phyloP scores from a whole-genome alignment of 139 green algal species.

The Chlorella sorokiniana region DNA sequence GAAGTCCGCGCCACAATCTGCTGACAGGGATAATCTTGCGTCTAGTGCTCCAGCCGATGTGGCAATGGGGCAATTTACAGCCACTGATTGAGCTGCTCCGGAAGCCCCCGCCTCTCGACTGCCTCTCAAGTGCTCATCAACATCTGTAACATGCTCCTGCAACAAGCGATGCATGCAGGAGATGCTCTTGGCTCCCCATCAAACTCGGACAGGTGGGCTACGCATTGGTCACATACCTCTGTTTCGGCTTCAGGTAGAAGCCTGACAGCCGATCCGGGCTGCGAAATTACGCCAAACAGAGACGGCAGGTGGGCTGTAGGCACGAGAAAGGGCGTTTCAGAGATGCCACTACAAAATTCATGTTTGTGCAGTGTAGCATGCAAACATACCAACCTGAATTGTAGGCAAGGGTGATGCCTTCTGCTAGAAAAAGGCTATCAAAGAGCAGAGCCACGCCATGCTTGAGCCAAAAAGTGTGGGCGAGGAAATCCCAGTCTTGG shows the following conservation, averaged over 20 bases:
- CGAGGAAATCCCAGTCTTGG: conserved; percentile 94
- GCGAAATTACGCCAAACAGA: conserved; percentile 26
- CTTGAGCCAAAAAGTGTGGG: conserved; percentile 94
- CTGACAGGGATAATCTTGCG: background rate
- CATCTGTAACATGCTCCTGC: background rate
- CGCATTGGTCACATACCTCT: background rate
- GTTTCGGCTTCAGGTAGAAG: background rate
- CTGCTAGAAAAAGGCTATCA: conserved; percentile 77
- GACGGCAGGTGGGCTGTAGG: conserved; percentile 30
- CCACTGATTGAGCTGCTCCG: too few species aligned
- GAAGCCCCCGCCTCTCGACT: too few species aligned
- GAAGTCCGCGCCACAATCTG: background rate
- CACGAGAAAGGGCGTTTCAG: background rate
- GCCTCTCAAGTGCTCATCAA: too few species aligned
- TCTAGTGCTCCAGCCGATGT: too few species aligned
- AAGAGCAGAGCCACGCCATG: conserved; percentile 91
- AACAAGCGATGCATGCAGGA: too few species aligned
- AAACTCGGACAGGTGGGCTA: too few species aligned
- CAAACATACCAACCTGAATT: conserved; percentile 71
- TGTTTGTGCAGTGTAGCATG: background rate
- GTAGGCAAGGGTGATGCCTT: conserved; percentile 88
- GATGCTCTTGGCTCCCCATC: too few species aligned
- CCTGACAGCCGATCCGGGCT: background rate
- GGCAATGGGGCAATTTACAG: too few species aligned
- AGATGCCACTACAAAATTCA: background rate